Conservation (phyloP, 2,329 filamentous ascomycete species). For the Penicillium concentricum region DNA sequence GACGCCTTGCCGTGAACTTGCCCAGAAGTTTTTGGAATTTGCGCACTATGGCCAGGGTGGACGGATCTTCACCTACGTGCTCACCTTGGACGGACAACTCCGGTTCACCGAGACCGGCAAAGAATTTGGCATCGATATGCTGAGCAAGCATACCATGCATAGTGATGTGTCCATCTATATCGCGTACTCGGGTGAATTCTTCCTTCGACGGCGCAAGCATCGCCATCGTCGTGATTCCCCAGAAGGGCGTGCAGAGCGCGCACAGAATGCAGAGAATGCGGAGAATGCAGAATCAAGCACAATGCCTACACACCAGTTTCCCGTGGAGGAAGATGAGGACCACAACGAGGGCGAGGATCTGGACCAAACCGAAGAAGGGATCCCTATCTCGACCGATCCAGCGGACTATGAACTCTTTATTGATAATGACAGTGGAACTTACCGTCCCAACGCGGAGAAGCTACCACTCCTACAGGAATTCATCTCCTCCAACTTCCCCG, state of each 20-base stretch:
- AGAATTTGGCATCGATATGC: conserved; percentile 88
- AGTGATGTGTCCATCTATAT: conserved; percentile 89
- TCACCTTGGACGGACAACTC: conserved; percentile 81
- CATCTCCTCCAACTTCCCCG: conserved; percentile 71
- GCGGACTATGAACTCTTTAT: conserved; percentile 79
- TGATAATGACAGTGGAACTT: conserved; percentile 93
- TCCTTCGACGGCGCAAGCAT: conserved; percentile 68
- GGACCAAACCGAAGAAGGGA: conserved; percentile 22
- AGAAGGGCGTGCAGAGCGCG: background rate
- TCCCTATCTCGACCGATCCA: conserved; percentile 52
- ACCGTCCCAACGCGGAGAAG: conserved; percentile 76
- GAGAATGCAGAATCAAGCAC: background rate
- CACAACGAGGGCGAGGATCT: conserved; percentile 43
- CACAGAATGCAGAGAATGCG: background rate
- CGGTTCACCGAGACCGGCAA: conserved; percentile 95
- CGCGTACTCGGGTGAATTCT: conserved; percentile 90
- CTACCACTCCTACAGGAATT: conserved; percentile 71
- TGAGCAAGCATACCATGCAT: conserved; percentile 97
- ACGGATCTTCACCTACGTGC: conserved; percentile 85
- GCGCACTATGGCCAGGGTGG: conserved; percentile 83
- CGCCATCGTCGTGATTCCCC: conserved; percentile 35
- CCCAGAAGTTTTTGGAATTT: conserved; percentile 79
- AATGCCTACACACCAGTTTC: conserved; percentile 36
- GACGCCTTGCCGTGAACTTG: conserved; percentile 66
- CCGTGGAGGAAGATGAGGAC: conserved; percentile 30